Evolutionary conservation across 768 basidiomycete genomes (phyloP).

Genomic region (Pisolithus microcarpus): DNA sequence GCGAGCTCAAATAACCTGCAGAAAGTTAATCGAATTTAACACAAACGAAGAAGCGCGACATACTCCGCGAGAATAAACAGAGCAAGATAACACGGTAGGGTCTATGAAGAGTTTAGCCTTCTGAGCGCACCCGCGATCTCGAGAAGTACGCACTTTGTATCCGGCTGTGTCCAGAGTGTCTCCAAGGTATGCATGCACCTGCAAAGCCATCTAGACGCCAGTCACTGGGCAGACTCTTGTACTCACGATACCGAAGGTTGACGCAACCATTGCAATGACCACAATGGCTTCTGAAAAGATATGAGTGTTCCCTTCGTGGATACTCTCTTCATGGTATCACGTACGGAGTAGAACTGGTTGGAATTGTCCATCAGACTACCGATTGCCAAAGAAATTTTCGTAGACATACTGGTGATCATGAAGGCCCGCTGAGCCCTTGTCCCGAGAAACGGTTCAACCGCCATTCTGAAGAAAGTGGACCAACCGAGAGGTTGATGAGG

Average conservation of each 20-base stretch:
- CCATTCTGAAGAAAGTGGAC: slow-evolving; percentile 40
- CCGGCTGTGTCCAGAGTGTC: slow-evolving; percentile 11
- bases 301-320: slow-evolving; percentile 1
- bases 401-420: slow-evolving; percentile 56
- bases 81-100: slow-evolving; percentile 78
- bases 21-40: neutral
- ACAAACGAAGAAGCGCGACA: slow-evolving; percentile 14
- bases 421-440: slow-evolving; percentile 70
- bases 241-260: slow-evolving; percentile 60
- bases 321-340: slow-evolving; percentile 25
- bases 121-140: neutral
- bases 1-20: slow-evolving; percentile 70
- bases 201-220: slow-evolving; percentile 3
- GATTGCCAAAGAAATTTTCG: neutral
- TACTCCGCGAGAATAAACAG: slow-evolving; percentile 80
- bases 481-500: slow-evolving; percentile 7
- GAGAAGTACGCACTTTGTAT: slow-evolving; percentile 44
- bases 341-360: slow-evolving; percentile 51
- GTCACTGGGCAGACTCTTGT: neutral
- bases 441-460: slow-evolving; percentile 61
- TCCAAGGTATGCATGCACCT: slow-evolving; percentile 42
- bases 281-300: slow-evolving; percentile 58
- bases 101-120: slow-evolving; percentile 34
- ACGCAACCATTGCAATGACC: slow-evolving; percentile 67
- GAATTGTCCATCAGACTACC: slow-evolving; percentile 1